Conservation (phyloP, 208 protist genomes). For the Leishmania gerbilli region DNA sequence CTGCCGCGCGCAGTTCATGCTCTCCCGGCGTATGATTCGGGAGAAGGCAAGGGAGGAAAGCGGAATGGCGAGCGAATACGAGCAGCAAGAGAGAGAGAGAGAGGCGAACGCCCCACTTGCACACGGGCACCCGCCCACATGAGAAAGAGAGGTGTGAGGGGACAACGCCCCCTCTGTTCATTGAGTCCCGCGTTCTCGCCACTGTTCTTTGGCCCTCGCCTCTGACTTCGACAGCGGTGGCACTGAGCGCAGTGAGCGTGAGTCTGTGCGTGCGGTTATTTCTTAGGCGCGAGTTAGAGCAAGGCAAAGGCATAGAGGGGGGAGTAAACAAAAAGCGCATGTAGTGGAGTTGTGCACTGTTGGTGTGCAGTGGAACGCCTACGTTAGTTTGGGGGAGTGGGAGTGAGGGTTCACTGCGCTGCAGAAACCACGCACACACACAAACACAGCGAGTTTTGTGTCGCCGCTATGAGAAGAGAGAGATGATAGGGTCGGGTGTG, state of each 20-base stretch:
- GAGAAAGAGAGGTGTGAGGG: background rate
- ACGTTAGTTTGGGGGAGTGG: background rate
- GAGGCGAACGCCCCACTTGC: background rate
- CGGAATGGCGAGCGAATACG: background rate
- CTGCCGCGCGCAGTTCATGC: background rate
- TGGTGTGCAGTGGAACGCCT: background rate
- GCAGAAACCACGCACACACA: too few species aligned
- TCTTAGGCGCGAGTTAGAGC: background rate
- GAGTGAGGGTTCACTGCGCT: too few species aligned
- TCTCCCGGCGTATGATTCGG: background rate
- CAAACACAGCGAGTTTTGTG: too few species aligned
- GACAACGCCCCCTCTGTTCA: background rate
- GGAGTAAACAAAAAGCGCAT: background rate
- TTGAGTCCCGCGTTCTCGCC: background rate
- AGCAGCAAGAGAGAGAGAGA: background rate
- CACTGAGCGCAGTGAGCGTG: background rate
- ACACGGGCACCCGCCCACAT: background rate
- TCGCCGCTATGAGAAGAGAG: background rate
- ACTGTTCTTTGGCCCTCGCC: background rate
- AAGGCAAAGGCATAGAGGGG: background rate
- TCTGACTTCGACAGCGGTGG: background rate
- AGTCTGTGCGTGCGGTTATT: background rate
- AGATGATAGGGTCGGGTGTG: background rate
- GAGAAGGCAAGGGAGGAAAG: background rate
- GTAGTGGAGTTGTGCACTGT: background rate